A percentile compares a stretch with the other conserved stretches of the same genome.
Evolutionary conservation across 106 monocot genomes (phyloP).

Genomic region (Platanthera guangdongensis): DNA sequence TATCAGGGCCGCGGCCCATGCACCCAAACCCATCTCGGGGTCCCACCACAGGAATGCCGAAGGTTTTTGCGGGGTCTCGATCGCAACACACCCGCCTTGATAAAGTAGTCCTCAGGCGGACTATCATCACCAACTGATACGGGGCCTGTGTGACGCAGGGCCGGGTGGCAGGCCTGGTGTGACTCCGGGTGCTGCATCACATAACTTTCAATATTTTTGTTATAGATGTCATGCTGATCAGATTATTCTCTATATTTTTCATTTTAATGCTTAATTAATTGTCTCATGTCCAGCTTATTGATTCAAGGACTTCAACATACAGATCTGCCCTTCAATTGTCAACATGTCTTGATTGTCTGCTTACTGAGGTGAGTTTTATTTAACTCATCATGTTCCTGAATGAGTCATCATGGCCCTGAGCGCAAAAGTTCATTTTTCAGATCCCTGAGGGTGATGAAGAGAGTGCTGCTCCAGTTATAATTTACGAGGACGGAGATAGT

Average conservation of each 20-base stretch:
- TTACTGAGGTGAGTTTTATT: constrained; percentile 30
- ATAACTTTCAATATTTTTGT: no score
- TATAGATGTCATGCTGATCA: not conserved
- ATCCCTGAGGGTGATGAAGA: constrained; percentile 44
- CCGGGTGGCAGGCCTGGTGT: no score
- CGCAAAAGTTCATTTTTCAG: constrained; percentile 17
- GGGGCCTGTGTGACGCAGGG: no score
- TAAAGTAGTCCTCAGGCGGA: no score
- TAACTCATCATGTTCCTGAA: not conserved
- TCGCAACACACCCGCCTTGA: no score
- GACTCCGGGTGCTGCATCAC: no score
- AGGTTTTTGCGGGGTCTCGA: no score
- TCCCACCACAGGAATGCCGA: no score
- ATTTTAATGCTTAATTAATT: no score
- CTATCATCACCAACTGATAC: no score
- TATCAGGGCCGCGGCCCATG: no score
- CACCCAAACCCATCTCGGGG: no score
- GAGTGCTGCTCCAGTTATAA: constrained; percentile 22
- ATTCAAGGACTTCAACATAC: constrained; percentile 70
- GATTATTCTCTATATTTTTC: not conserved
- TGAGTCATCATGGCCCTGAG: not conserved
- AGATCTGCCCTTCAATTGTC: constrained; percentile 58
- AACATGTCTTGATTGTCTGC: constrained; percentile 51
- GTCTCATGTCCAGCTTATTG: constrained; percentile 46
- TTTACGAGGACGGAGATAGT: constrained; percentile 70